Conservation (phyloP, 495 filamentous ascomycete species). For the Aspergillus indologenus region DNA sequence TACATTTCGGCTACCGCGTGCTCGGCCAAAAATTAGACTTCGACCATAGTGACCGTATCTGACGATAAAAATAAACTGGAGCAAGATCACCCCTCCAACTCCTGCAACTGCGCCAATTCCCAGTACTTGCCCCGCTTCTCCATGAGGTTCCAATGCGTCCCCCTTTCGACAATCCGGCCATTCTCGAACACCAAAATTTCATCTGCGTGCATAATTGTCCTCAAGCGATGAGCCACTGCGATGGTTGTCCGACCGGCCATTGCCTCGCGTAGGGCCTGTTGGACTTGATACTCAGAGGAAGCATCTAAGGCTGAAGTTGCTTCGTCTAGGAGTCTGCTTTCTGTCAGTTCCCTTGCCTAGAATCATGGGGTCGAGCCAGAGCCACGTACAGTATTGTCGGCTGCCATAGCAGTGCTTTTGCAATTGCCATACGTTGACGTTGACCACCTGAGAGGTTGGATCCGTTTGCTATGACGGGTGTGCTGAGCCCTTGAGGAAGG, state of each 20-base stretch:
- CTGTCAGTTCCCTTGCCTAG: background rate
- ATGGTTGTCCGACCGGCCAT: conserved; percentile 70
- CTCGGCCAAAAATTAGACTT: background rate
- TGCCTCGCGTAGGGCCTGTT: conserved; percentile 61
- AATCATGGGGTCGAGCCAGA: conserved; percentile 59
- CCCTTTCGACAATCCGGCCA: conserved; percentile 61
- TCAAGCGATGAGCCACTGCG: conserved; percentile 71
- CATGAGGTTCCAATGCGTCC: conserved; percentile 66
- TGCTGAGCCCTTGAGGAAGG: conserved; percentile 12
- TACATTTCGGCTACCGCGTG: background rate
- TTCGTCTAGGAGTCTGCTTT: conserved; percentile 67
- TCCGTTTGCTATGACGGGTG: conserved; percentile 2
- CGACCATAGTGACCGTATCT: too few relatives aligned
- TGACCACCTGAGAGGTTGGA: conserved; percentile 35
- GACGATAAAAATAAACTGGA: too few relatives aligned
- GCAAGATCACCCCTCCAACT: background rate
- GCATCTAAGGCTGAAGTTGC: conserved; percentile 70
- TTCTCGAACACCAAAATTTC: conserved; percentile 70
- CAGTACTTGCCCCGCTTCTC: conserved; percentile 14
- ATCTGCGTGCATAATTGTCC: conserved; percentile 72
- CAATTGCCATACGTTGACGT: conserved; percentile 45
- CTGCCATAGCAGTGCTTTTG: conserved; percentile 40
- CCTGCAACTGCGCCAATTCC: background rate
- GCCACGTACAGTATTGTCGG: conserved; percentile 32
- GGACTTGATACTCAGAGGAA: conserved; percentile 66